phyloP scores from a whole-genome alignment of 768 basidiomycete genomes.

The Tylopilus sp. region DNA sequence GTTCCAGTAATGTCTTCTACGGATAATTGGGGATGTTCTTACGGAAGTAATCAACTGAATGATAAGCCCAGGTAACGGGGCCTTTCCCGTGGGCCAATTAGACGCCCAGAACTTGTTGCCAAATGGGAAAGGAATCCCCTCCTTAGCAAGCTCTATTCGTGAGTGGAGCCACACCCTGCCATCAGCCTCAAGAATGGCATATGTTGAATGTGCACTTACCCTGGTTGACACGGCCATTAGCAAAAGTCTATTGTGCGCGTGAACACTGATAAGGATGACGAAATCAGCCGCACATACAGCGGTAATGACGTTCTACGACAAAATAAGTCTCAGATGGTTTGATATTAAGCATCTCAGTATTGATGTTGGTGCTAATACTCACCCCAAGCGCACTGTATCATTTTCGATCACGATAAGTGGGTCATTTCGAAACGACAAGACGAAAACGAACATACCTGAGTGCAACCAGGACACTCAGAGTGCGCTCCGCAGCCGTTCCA shows the following conservation, averaged over 20 bases:
- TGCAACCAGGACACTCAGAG: constrained; percentile 49
- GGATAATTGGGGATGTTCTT: background rate
- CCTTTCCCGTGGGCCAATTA: constrained; percentile 56
- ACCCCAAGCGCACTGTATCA: constrained; percentile 34
- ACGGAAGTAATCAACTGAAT: constrained; percentile 52
- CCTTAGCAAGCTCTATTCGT: constrained; percentile 53
- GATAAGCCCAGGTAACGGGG: constrained; percentile 52
- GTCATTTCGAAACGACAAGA: background rate
- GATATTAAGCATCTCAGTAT: background rate
- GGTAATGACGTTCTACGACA: constrained; percentile 27
- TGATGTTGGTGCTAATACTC: too few species aligned
- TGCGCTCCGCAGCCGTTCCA: constrained; percentile 47
- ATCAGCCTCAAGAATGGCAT: background rate
- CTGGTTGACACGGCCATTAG: constrained; percentile 49
- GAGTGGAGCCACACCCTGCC: background rate
- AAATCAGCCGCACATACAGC: constrained; percentile 13
- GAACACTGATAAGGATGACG: background rate
- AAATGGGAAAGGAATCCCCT: constrained; percentile 58
- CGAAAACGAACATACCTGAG: constrained; percentile 17
- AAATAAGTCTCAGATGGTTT: background rate
- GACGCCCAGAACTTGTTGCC: constrained; percentile 58
- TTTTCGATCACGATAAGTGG: background rate
- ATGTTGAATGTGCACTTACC: constrained; percentile 19
- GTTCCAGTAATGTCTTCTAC: constrained; percentile 1
- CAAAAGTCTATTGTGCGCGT: constrained; percentile 39